These are phyloP conservation scores for Graphium sp. DNA, from an alignment of 2,329 filamentous ascomycete genomes.

Conservation along the genomic window DNA sequence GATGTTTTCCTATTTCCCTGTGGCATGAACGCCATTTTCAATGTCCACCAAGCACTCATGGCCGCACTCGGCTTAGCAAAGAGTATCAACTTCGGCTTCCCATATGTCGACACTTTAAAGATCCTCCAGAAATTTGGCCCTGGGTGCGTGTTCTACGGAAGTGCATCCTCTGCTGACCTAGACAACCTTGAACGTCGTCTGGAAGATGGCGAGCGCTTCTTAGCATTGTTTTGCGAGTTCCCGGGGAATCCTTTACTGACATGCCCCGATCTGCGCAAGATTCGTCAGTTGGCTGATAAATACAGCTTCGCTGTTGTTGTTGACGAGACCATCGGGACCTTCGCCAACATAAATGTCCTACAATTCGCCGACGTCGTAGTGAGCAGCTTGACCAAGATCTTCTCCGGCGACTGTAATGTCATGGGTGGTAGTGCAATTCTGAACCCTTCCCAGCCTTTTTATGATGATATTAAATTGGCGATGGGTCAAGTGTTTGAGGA, in stretches of 20 bases:
- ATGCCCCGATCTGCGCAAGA: constrained; percentile 70
- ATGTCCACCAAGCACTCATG: constrained; percentile 61
- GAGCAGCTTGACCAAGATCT: constrained; percentile 90
- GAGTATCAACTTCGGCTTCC: constrained; percentile 90
- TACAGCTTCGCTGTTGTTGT: constrained; percentile 84
- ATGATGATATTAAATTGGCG: constrained; percentile 48
- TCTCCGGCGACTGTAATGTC: constrained; percentile 94
- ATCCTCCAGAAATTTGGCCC: constrained; percentile 89
- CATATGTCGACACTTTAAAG: constrained; percentile 93
- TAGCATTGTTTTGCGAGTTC: constrained; percentile 87
- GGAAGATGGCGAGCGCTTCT: constrained; percentile 53
- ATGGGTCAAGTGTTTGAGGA: constrained; percentile 60
- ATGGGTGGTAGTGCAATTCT: constrained; percentile 72
- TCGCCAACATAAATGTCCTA: constrained; percentile 87
- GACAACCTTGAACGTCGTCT: constrained; percentile 67
- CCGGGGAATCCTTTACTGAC: constrained; percentile 81
- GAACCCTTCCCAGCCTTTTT: constrained; percentile 53
- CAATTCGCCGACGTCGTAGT: constrained; percentile 82
- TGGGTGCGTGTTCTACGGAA: constrained; percentile 76
- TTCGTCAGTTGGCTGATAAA: constrained; percentile 59
- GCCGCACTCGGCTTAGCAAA: constrained; percentile 45
- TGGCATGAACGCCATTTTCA: constrained; percentile 94
- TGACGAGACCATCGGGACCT: constrained; percentile 93
- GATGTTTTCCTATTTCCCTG: constrained; percentile 81
- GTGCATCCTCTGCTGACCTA: constrained; percentile 59